Base-by-base conservation (phyloP, 2,329 filamentous ascomycete species). In the Rhytidhysteron rufulum region DNA sequence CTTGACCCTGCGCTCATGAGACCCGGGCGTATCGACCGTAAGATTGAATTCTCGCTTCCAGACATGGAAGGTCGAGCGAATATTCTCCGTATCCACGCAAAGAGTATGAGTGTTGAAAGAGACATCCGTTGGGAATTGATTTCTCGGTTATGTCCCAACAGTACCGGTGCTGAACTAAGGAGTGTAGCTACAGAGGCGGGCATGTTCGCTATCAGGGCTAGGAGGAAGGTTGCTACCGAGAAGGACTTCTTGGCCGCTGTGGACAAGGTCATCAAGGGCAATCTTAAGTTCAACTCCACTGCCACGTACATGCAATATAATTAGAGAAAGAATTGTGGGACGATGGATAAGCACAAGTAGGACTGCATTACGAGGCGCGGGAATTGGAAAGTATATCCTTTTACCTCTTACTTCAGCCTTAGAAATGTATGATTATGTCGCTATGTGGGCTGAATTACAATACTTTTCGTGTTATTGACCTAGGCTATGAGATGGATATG, bases 241-340 rank as follows among this genome's bases (percentile, higher is more conserved):
- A 97, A 98, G 79, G 93, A 98, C 71, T 98, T 98, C 72, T 72
- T 98, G 55, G 90, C 88, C 42, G 91, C 93, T 3, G 93, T 98
- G 46, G 93, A 98, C 77, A 98, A 98, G 82, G 93, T 98, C 49
- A 97, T 97, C 75, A 95, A 96, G 80, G 90, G 87, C 57, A 96
- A 97, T 70, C 76, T 95, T 66, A 98, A 98, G 81, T 98, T 98
- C 78, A 97, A 96, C 80, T 94, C 87, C 43, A 98, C 93, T 44
- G 91, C 93, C 36, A 89, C 87, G 48, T 98, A 98, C 74, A 93
- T 93, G 80, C 93, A 97, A 73, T 98, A 98, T 79, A 98, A 98
- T 71, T 97, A 95, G 65, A 55, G 35, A 16, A 30, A 34, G 31
- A 25, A 24, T 13, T 20, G 31, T 15, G 20, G 38, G 33, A 4